A percentile compares a stretch with the other conserved stretches of the same genome.
Conservation (phyloP, 2,329 filamentous ascomycete genomes). For the Colletotrichum musicola region DNA sequence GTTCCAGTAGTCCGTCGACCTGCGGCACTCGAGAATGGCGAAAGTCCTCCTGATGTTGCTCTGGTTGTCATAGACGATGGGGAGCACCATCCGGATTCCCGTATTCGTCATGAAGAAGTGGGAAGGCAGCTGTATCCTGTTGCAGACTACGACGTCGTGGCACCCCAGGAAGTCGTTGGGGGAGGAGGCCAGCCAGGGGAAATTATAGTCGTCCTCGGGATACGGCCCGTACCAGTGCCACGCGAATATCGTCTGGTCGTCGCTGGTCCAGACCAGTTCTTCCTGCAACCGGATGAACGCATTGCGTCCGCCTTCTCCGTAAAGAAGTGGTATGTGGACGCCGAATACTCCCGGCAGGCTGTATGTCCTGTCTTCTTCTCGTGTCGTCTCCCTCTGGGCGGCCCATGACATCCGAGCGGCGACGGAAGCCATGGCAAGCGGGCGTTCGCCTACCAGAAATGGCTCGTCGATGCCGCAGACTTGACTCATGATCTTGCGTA, state of each 20-base stretch:
- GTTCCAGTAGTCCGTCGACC: not conserved
- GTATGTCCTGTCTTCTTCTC: slow-evolving; percentile 3
- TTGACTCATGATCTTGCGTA: not conserved
- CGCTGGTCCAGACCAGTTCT: not conserved
- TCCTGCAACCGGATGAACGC: not conserved
- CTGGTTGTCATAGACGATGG: not conserved
- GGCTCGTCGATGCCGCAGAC: not conserved
- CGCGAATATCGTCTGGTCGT: slow-evolving; percentile 1
- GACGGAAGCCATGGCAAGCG: not conserved
- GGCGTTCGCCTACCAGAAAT: not conserved
- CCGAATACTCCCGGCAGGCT: slow-evolving; percentile 5
- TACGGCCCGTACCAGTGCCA: not conserved
- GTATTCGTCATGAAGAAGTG: not conserved
- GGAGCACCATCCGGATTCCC: not conserved
- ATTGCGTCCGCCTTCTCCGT: not conserved
- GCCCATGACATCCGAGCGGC: slow-evolving; percentile 12
- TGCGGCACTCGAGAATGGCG: not conserved
- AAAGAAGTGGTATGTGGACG: not conserved
- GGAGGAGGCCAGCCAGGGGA: too few species aligned
- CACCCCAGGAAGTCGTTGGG: not conserved
- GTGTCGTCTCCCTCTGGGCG: not conserved
- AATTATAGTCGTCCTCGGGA: not conserved
- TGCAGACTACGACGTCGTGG: not conserved
- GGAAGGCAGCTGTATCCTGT: not conserved
- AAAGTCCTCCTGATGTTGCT: not conserved